Evolutionary conservation across 2,329 filamentous ascomycete species (phyloP).

Genomic region (Fusarium virguliforme): DNA sequence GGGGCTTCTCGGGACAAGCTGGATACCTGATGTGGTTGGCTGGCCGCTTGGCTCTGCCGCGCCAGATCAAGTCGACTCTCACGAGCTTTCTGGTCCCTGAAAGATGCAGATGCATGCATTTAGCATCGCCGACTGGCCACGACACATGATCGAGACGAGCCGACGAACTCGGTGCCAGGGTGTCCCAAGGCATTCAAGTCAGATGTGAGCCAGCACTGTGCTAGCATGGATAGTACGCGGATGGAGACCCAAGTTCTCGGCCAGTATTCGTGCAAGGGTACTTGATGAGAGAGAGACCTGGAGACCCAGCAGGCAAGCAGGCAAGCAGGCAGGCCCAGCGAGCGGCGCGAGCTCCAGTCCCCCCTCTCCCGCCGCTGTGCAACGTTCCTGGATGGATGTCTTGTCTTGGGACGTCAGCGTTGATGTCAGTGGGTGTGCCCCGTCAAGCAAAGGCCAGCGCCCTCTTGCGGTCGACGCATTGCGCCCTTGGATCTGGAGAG

Average conservation of each 20-base stretch:
- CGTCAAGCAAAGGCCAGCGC: constrained; percentile 18
- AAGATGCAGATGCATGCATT: constrained; percentile 15
- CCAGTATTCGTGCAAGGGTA: constrained; percentile 34
- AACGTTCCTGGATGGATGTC: constrained; percentile 35
- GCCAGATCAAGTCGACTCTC: constrained; percentile 15
- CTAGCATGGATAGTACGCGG: constrained; percentile 31
- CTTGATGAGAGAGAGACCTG: constrained; percentile 9
- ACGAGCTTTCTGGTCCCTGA: constrained; percentile 35
- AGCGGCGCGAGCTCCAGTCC: constrained; percentile 13
- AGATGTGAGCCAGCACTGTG: neutral
- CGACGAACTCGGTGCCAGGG: constrained; percentile 8
- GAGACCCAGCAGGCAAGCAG: constrained; percentile 14
- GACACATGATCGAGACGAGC: constrained; percentile 16
- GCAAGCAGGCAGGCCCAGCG: neutral
- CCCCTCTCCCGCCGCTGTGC: constrained; percentile 30
- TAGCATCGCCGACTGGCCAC: constrained; percentile 17
- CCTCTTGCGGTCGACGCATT: constrained; percentile 7
- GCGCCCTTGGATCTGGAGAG: neutral
- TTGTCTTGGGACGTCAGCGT: constrained; percentile 26
- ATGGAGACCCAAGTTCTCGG: constrained; percentile 31
- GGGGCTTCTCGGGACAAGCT: constrained; percentile 23
- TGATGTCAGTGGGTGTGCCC: constrained; percentile 26
- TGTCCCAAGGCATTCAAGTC: constrained; percentile 17
- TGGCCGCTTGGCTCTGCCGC: constrained; percentile 23
- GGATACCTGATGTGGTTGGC: constrained; percentile 33